Conservation (phyloP, 2,329 filamentous ascomycete genomes). For the Trichophyton simii region DNA sequence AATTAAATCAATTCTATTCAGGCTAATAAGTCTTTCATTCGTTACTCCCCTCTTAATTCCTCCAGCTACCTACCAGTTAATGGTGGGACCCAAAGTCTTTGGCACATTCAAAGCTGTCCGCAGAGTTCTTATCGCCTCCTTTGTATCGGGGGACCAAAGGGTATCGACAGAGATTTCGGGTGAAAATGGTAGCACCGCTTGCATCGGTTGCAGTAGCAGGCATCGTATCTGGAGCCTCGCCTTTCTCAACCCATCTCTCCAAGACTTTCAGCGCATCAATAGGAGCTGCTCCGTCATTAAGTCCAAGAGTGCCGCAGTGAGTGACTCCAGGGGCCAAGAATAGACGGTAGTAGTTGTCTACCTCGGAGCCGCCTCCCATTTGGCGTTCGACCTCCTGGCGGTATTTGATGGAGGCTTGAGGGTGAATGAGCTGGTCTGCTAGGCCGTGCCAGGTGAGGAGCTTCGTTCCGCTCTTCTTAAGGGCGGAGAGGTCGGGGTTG, state of each 20-base stretch:
- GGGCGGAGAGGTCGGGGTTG: background rate
- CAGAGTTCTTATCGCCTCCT: background rate
- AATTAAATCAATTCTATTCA: background rate
- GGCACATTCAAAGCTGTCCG: conserved; percentile 1
- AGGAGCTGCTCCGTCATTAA: background rate
- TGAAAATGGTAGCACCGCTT: background rate
- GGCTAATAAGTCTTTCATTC: background rate
- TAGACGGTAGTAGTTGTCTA: background rate
- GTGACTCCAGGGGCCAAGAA: conserved; percentile 1
- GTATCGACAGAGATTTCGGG: background rate
- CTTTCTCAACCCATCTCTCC: conserved; percentile 1
- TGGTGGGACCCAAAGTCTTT: background rate
- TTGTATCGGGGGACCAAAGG: background rate
- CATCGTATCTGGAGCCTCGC: background rate
- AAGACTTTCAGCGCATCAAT: background rate
- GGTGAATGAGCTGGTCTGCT: background rate
- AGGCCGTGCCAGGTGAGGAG: background rate
- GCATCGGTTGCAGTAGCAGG: background rate
- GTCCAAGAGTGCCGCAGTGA: conserved; percentile 2
- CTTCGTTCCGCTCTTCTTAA: background rate
- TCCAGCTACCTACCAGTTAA: background rate
- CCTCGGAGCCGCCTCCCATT: background rate
- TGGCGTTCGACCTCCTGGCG: background rate
- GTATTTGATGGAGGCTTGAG: background rate
- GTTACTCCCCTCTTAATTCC: background rate